phyloP scores from a whole-genome alignment of 1,284 basidiomycete species.

The Neolentinus lepideus region DNA sequence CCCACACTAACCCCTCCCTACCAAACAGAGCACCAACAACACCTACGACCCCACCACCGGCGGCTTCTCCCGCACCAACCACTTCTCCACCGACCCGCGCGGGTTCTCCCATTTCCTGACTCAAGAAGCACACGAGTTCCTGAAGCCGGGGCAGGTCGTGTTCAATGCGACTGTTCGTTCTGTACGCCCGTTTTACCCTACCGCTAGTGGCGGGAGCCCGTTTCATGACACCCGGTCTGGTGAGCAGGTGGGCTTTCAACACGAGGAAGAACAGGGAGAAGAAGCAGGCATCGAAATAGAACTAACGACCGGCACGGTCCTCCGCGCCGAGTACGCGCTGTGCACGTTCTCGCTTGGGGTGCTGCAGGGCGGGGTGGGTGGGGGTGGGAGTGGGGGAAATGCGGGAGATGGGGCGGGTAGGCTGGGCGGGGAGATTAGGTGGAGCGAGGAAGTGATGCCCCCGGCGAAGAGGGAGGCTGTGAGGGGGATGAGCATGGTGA shows the following conservation, averaged over 20 bases:
- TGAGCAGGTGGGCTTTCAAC: background rate
- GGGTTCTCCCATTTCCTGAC: slow-evolving; percentile 53
- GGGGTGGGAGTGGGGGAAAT: no score
- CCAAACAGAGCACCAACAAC: slow-evolving; percentile 58
- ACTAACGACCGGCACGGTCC: slow-evolving; percentile 33
- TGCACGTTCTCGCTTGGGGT: slow-evolving; percentile 26
- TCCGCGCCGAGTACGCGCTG: slow-evolving; percentile 23
- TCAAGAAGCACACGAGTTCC: slow-evolving; percentile 46
- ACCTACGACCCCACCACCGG: slow-evolving; percentile 49
- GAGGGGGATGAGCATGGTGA: slow-evolving; percentile 56
- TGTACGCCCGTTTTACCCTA: background rate
- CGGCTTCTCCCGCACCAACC: slow-evolving; percentile 53
- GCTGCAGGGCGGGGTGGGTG: slow-evolving; percentile 55
- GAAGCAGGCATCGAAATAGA: slow-evolving; percentile 31
- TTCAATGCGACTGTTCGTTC: slow-evolving; percentile 43
- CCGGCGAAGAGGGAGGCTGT: slow-evolving; percentile 64
- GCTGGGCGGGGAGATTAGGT: slow-evolving; percentile 53
- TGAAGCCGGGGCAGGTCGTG: slow-evolving; percentile 35
- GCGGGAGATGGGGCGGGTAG: no score
- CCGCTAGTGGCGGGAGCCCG: no score
- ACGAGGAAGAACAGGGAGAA: background rate
- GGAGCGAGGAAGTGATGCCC: slow-evolving; percentile 43
- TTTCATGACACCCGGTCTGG: no score
- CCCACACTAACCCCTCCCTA: no score
- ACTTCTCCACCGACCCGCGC: slow-evolving; percentile 51